A percentile compares a stretch with the other conserved stretches of the same genome.
These are phyloP conservation scores for Calonectria honghensis DNA, from an alignment of 2,329 filamentous ascomycete genomes.

Conservation along the genomic window DNA sequence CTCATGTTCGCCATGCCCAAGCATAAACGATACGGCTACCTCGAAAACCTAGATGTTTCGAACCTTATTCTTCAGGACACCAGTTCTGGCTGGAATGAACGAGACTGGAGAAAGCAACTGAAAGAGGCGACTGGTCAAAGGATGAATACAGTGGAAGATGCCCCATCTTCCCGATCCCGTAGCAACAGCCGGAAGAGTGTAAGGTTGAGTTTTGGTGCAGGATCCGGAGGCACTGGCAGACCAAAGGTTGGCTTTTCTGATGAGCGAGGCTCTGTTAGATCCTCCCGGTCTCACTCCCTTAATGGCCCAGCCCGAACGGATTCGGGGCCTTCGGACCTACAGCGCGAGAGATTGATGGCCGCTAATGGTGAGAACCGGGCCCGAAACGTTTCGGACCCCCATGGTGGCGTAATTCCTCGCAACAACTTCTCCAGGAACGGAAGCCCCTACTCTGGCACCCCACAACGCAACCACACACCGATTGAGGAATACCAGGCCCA, in stretches of 20 bases:
- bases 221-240: slow-evolving; percentile 55
- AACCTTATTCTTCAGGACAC: slow-evolving; percentile 86
- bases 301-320: slow-evolving; percentile 68
- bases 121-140: slow-evolving; percentile 91
- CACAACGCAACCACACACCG: slow-evolving; percentile 61
- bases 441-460: slow-evolving; percentile 57
- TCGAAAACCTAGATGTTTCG: slow-evolving; percentile 91
- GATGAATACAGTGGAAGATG: slow-evolving; percentile 80
- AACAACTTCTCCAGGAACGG: slow-evolving; percentile 47
- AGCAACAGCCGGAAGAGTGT: slow-evolving; percentile 76
- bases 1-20: slow-evolving; percentile 99
- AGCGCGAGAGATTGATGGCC: slow-evolving; percentile 61
- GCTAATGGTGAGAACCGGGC: slow-evolving; percentile 59
- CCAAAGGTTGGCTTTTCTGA: slow-evolving; percentile 76
- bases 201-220: slow-evolving; percentile 69
- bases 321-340: slow-evolving; percentile 68
- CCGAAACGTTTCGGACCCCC: slow-evolving; percentile 70
- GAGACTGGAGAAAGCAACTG: slow-evolving; percentile 91
- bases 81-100: slow-evolving; percentile 86
- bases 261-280: slow-evolving; percentile 69
- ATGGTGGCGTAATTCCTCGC: slow-evolving; percentile 54
- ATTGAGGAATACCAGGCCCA: slow-evolving; percentile 65
- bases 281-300: slow-evolving; percentile 71
- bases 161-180: slow-evolving; percentile 65
- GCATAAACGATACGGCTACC: slow-evolving; percentile 89